A percentile compares a stretch with the other conserved stretches of the same genome.
Conservation (phyloP, 306 rosid genomes). For the Glycine tomentella region DNA sequence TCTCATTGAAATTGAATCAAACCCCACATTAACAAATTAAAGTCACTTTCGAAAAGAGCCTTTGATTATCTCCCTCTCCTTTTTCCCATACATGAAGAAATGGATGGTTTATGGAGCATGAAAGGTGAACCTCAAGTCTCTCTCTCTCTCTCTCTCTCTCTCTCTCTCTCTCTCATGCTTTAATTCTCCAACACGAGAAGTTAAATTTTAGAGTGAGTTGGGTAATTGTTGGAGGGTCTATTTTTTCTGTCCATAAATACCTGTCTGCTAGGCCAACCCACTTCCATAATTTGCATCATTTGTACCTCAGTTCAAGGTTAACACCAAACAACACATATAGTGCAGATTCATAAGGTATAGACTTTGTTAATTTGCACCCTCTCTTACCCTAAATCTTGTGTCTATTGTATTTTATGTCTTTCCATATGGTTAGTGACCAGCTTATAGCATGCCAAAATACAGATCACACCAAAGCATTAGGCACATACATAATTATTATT, state of each 20-base stretch:
- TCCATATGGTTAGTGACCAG: slow-evolving; percentile 38
- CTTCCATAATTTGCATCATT: slow-evolving; percentile 58
- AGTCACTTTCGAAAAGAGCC: slow-evolving; percentile 60
- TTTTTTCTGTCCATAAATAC: slow-evolving; percentile 63
- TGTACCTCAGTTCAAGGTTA: slow-evolving; percentile 39
- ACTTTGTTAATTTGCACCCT: slow-evolving; percentile 13
- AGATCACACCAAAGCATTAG: slow-evolving; percentile 30
- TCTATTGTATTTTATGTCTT: slow-evolving; percentile 1
- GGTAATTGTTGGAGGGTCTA: slow-evolving; percentile 71
- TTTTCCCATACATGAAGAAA: slow-evolving; percentile 61
- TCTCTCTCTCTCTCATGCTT: slow-evolving; percentile 32
- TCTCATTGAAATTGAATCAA: slow-evolving; percentile 44
- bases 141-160: slow-evolving; percentile 33
- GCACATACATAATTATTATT: background rate
- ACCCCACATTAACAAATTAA: slow-evolving; percentile 44
- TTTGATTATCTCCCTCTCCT: slow-evolving; percentile 50
- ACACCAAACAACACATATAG: slow-evolving; percentile 46
- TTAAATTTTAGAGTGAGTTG: slow-evolving; percentile 51
- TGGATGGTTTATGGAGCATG: slow-evolving; percentile 57
- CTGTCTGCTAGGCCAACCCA: slow-evolving; percentile 54
- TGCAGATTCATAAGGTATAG: slow-evolving; percentile 18
- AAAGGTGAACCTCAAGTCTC: slow-evolving; percentile 51
- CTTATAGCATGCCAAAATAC: slow-evolving; percentile 35
- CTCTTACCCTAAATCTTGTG: slow-evolving; percentile 3
- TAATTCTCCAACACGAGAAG: slow-evolving; percentile 48